Base-by-base conservation (phyloP, 768 basidiomycete species). In the Pleurotus tuoliensis region DNA sequence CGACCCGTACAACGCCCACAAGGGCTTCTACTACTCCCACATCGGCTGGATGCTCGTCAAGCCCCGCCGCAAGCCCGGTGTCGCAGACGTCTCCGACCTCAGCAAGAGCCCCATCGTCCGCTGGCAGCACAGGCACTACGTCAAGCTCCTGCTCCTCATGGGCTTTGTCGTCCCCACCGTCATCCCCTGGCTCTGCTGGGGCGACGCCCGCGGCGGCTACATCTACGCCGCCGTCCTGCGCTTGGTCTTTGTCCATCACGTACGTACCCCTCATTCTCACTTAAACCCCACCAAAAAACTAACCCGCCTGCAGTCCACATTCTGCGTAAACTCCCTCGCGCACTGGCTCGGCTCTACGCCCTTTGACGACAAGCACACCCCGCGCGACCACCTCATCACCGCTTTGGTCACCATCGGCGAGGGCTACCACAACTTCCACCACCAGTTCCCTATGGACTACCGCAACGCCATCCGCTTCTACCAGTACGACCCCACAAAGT, bases 391-490 rank as follows among this genome's bases (percentile, higher is more conserved):
- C 72, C 68, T 93, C 61, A 67, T 94, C 67, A 95, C 93, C 34
- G 94, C 94, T 2, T 75, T 96, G 24, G 87, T 84, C 59, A 96
- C 94, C 41, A 87, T 94, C 64, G 94, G 94, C 54, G 94, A 97
- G 71, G 94, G 94, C 16, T 97, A 97, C 76, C 94, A 97, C 80
- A 97, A 97, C 73, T 95, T 95, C 83, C 94, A 97, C 75, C 94
- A 97, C 58, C 77, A 87, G 68, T 96, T 96, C 83, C 94, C 94
- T 8, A 92, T 93, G 90, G 94, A 97, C 71, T 97, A 94, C 76
- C 83, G 94, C 22, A 95, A 95, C 65, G 94, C 94, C 56, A 92
- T 96, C 79, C 92, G 79, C 71, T 92, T 90, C 90, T 90, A 90
- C 70, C 90, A 93, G 67, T 93, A 92, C 65, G 90, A 93, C 67